Evolutionary conservation across 1,284 basidiomycete species (phyloP).

Genomic region (Amylostereum areolatum): DNA sequence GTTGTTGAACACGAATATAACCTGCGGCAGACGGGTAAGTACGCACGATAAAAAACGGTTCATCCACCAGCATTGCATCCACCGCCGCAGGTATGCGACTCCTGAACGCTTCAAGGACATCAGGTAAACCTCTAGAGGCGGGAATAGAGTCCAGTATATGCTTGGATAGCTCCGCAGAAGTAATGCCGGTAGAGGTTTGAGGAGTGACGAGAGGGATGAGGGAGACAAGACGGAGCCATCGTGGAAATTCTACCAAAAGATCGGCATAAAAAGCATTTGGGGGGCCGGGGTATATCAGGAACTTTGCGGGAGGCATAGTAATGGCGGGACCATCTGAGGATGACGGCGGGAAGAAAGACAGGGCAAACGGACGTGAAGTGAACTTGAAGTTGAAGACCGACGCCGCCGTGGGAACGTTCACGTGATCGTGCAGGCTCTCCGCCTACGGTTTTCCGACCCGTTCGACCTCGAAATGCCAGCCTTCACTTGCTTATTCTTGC

Average conservation of each 20-base stretch:
- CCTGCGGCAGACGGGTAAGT: not conserved
- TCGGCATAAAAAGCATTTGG: constrained; percentile 10
- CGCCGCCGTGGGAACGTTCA: too few species aligned
- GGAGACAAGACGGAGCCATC: constrained; percentile 10
- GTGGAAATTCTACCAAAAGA: constrained; percentile 9
- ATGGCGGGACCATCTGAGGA: too few species aligned
- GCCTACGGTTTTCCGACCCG: too few species aligned
- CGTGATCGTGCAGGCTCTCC: too few species aligned
- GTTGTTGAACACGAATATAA: not conserved
- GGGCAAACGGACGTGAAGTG: too few species aligned
- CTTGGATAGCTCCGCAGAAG: constrained; percentile 4
- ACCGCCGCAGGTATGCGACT: constrained; percentile 7
- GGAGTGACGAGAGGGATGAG: constrained; percentile 8
- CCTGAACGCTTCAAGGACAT: constrained; percentile 5
- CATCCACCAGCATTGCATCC: constrained; percentile 6
- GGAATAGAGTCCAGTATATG: constrained; percentile 6
- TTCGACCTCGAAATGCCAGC: too few species aligned
- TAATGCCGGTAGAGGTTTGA: constrained; percentile 2
- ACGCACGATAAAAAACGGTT: constrained; percentile 10
- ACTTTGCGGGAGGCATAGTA: too few species aligned
- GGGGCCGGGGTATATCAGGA: constrained; percentile 8
- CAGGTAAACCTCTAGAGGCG: constrained; percentile 2
- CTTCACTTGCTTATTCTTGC: too few species aligned
- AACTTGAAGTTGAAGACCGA: too few species aligned
- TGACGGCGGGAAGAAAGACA: too few species aligned